Base-by-base conservation (phyloP, 2,329 filamentous ascomycete species). In the Leptographium wingfieldii region DNA sequence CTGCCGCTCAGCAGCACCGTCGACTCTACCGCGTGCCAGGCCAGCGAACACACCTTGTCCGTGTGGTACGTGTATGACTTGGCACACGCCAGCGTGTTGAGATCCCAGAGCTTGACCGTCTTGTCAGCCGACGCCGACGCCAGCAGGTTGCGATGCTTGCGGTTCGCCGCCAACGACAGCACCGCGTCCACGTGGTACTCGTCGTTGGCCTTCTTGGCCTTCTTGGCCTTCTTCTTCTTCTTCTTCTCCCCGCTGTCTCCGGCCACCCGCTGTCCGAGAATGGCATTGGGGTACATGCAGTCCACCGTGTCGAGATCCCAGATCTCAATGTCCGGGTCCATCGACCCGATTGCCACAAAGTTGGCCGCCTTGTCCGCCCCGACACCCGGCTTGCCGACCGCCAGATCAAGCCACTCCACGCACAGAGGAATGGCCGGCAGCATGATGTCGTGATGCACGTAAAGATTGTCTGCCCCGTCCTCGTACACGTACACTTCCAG, bases 401-500 rank as follows among this genome's bases (percentile, higher is more conserved):
- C 87, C 60, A 96, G 80, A 71, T 96, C 90, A 53, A 99, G 76
- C 94, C 94, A 99, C 76, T 99, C 94, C 49, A 97, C 82, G 69
- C 90, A 94, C 7, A 99, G 83, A 12, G 94, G 94, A 69, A 99
- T 96, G 29, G 92, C 92, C 38, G 94, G 94, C 60, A 99, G 82
- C 92, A 99, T 97, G 68, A 99, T 95, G 73, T 99, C 94, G 80
- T 99, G 94, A 76, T 99, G 94, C 29, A 99, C 92, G 72, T 99
- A 99, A 63, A 99, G 85, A 71, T 99, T 99, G 74, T 97, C 94
- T 53, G 86, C 88, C 63, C 84, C 84, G 67, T 97, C 94, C 73
- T 99, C 94, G 74, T 97, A 99, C 33, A 99, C 91, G 69, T 97
- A 96, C 25, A 97, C 88, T 72, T 99, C 94, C 31, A 99, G 79